Base-by-base conservation (phyloP, 2,329 filamentous ascomycete species). In the Trichoderma lentiforme region DNA sequence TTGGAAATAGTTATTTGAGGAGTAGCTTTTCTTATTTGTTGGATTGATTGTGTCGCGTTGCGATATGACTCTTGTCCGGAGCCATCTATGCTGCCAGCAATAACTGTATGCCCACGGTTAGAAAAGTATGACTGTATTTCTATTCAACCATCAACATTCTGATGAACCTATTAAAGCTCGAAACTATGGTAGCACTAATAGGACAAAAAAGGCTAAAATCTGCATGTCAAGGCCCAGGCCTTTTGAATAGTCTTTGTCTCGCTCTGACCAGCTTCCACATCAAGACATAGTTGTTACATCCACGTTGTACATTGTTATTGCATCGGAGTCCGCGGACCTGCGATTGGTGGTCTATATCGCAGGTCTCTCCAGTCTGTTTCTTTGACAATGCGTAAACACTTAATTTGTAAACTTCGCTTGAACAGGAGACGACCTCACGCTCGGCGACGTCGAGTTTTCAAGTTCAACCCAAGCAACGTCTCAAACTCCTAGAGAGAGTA, bases 231-330 rank as follows among this genome's bases (percentile, higher is more conserved):
- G 43, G 2, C 2, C 6, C 26, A 36, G 36, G 6, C 26, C 61
- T 64, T 64, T 47, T 12, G 36, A 8, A 30, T n/a, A 30, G 26
- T 21, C 4, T 7, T 1, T 51, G 11, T 14, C 4, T 32, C 24
- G 36, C 21, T n/a, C n/a, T 39, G 26, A 30, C 14, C 24, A 64
- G 36, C 36, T 64, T 64, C 61, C 26, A 30, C 39, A 64, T 64
- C n/a, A 30, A 30, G 61, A 5, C 6, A 3, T 64, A 32, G 36
- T 43, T 51, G 36, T 64, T 39, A 64, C 61, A 47, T 63, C 18
- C 32, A 28, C 61, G 4, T 28, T n/a, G 7, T 15, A n/a, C 34
- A 47, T n/a, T 21, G 9, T 18, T 18, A 28, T 63, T 43, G 61
- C 26, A 12, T 21, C 61, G 61, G 61, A 9, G 18, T 21, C 61